Conservation (phyloP, 345 rosid species). For the Populus pruinosa region DNA sequence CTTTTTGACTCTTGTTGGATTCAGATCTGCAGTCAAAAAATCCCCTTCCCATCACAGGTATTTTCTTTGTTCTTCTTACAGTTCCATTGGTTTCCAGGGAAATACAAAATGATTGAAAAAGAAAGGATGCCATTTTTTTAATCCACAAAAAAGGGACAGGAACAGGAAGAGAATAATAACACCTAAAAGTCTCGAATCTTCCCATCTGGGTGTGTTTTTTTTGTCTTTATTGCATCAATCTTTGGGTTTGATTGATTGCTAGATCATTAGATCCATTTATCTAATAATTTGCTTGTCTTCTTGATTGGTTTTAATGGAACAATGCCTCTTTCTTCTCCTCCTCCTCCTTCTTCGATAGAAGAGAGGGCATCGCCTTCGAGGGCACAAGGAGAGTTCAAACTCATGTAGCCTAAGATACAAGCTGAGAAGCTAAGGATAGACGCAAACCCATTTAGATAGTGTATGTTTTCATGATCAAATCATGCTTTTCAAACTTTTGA, state of each 20-base stretch:
- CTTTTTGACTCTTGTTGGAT: not conserved
- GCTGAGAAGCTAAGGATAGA: too few relatives aligned
- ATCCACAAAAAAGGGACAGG: not conserved
- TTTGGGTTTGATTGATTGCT: not conserved
- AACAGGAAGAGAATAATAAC: not conserved
- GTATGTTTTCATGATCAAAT: too few relatives aligned
- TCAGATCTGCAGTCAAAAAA: slow-evolving; percentile 7
- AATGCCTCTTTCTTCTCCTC: not conserved
- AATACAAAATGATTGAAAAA: not conserved
- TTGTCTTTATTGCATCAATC: not conserved
- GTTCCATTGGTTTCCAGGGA: not conserved
- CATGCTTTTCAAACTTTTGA: too few relatives aligned
- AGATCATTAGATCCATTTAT: not conserved
- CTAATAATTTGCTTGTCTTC: not conserved
- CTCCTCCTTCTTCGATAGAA: not conserved
- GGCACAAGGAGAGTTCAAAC: not conserved
- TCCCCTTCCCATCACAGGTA: slow-evolving; percentile 23
- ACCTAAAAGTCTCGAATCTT: not conserved
- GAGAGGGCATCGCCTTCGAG: not conserved
- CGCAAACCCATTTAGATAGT: too few relatives aligned
- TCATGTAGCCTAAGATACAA: too few relatives aligned
- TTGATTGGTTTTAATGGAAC: not conserved
- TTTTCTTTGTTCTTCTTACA: not conserved
- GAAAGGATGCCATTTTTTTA: not conserved
- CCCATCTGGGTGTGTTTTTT: not conserved